Conservation (phyloP, 805 yeast species). For the Teunomyces tritomae region DNA sequence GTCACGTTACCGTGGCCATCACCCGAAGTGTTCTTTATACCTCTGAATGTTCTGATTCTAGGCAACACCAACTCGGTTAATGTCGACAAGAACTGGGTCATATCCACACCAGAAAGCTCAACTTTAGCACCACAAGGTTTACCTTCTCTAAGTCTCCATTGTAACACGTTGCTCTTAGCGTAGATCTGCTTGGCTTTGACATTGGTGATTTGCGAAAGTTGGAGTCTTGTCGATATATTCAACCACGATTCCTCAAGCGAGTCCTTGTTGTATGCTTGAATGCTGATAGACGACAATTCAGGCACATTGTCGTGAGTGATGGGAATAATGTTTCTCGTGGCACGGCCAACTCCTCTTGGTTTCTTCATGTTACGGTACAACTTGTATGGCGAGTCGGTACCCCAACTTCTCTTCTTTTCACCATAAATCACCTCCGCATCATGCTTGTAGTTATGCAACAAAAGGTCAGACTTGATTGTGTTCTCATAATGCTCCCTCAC, state of each 20-base stretch:
- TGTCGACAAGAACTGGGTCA: constrained; percentile 82
- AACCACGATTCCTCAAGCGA: constrained; percentile 69
- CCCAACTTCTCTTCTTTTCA: constrained; percentile 78
- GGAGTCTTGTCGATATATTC: constrained; percentile 73
- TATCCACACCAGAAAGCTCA: constrained; percentile 71
- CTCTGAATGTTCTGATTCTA: constrained; percentile 81
- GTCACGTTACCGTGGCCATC: constrained; percentile 83
- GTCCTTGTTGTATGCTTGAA: constrained; percentile 74
- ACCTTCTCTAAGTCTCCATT: constrained; percentile 85
- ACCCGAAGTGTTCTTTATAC: constrained; percentile 74
- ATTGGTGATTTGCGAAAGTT: constrained; percentile 93
- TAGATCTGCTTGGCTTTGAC: constrained; percentile 70
- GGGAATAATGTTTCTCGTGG: constrained; percentile 71
- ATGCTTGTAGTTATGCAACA: constrained; percentile 76
- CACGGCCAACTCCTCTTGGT: constrained; percentile 72
- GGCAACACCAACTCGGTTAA: constrained; percentile 92
- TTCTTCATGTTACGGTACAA: constrained; percentile 73
- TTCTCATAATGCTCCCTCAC: constrained; percentile 71
- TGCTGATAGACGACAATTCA: constrained; percentile 57
- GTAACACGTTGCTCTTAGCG: constrained; percentile 76
- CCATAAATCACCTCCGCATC: constrained; percentile 56
- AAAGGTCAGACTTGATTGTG: constrained; percentile 71
- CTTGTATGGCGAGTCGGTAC: constrained; percentile 83
- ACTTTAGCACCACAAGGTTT: constrained; percentile 90
- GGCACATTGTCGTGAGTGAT: constrained; percentile 73